Evolutionary conservation across 345 rosid species (phyloP), one percentile per base, ranked within the genome.

Genomic region (Schrenkiella parvula): DNA sequence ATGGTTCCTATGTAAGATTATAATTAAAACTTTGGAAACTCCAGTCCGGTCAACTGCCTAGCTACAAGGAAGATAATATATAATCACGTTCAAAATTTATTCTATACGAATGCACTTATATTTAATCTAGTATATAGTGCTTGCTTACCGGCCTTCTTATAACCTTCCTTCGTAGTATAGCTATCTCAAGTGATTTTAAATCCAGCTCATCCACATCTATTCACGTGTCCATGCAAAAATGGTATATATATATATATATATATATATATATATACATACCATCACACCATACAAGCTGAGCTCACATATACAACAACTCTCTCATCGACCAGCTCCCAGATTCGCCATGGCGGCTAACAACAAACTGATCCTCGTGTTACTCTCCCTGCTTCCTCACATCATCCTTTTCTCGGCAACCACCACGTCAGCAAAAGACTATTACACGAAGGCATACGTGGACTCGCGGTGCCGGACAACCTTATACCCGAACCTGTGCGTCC

Each of bases 391-490:
- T 64, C 64, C 78, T 28, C 34, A 34, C 55, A 28, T 47, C 71
- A 15, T 76, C 31, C n/a, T 70, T 51, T 26, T 39, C 26, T 48
- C 66, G 4, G 21, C 54, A 66, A 21, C 74, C 47, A 41, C 74
- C 58, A 38, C 65, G 8, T 25, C 79, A 18, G n/a, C 59, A 56
- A 70, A 64, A 70, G 35, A 28, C 23, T 63, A 76, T 47, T 23
- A 55, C 54, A 17, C 80, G 1, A 64, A 69, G 62, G 44, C 83
- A 39, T 81, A 83, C 73, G 68, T 91, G 48, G 80, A 72, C 50
- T 73, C 78, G 37, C 73, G 86, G 12, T 93, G 98, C 82, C 68
- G 47, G 28, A 58, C 74, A 25, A 91, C 96, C 52, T 86, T 77
- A 7, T 93, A 84, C 37, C 92, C 66, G 0, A 32, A 70, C 47